Evolutionary conservation across 78 protist genomes (phyloP).

Genomic region (Planoprotostelium fungivorum): DNA sequence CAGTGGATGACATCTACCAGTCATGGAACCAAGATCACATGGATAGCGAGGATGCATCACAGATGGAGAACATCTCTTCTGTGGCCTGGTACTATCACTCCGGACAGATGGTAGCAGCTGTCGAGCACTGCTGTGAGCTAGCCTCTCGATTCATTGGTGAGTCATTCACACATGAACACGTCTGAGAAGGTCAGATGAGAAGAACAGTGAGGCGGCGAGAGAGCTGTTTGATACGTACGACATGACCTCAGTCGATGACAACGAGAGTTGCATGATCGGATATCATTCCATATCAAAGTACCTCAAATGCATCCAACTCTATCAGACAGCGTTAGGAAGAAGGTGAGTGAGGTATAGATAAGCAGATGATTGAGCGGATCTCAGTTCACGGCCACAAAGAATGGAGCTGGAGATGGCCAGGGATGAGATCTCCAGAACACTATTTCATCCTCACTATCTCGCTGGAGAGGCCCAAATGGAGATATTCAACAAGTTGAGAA

Average conservation of each 20-base stretch:
- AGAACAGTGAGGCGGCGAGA: not conserved
- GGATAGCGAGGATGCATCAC: not conserved
- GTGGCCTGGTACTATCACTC: not conserved
- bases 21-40: too few relatives aligned
- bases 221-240: not conserved
- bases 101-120: not conserved
- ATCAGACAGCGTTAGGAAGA: not conserved
- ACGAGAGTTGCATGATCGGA: not conserved
- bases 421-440: not conserved
- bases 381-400: too few relatives aligned
- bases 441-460: not conserved
- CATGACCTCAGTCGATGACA: not conserved
- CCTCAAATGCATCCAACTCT: not conserved
- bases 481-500: not conserved
- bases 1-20: too few relatives aligned
- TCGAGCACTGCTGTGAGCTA: not conserved
- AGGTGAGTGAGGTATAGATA: not conserved
- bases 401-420: not conserved
- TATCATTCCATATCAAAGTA: not conserved
- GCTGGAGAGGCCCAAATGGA: not conserved
- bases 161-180: not conserved
- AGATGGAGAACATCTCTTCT: not conserved
- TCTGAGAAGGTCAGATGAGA: not conserved
- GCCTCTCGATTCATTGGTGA: not conserved
- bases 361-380: too few relatives aligned